Conservation (phyloP, 176 grass and related monocot genomes). For the Aegilops speltoides region DNA sequence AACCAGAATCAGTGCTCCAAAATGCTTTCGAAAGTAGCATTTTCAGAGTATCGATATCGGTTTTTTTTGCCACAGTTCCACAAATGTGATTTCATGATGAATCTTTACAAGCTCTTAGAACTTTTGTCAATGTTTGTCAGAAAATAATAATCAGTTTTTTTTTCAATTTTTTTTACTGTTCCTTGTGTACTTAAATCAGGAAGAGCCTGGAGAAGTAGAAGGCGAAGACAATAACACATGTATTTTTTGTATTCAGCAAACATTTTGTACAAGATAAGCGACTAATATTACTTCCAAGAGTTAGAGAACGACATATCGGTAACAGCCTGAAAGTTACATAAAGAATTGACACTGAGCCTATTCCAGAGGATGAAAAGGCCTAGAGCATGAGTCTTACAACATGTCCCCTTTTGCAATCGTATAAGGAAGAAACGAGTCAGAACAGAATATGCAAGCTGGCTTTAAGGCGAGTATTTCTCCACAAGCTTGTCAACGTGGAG, state of each 20-base stretch:
- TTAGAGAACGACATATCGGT: background rate
- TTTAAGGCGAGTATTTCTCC: conserved; percentile 56
- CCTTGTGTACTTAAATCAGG: background rate
- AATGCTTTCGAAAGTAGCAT: too few relatives aligned
- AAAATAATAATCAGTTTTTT: too few relatives aligned
- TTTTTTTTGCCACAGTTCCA: too few relatives aligned
- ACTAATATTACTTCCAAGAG: background rate
- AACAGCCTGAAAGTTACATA: conserved; percentile 24
- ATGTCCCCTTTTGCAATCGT: conserved; percentile 8
- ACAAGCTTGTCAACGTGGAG: conserved; percentile 92
- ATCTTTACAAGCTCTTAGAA: too few relatives aligned
- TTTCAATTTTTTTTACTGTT: too few relatives aligned
- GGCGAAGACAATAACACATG: background rate
- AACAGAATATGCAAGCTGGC: background rate
- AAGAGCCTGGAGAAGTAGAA: background rate
- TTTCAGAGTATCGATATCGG: too few relatives aligned
- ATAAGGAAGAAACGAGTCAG: conserved; percentile 18
- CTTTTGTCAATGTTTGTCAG: too few relatives aligned
- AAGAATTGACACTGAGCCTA: conserved; percentile 33
- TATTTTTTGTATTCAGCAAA: background rate
- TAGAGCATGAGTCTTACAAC: background rate
- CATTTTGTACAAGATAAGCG: conserved; percentile 37
- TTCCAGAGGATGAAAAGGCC: conserved; percentile 1
- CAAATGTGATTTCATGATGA: too few relatives aligned
- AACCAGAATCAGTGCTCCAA: too few relatives aligned